These are phyloP conservation scores for Nidula niveotomentosa DNA, from an alignment of 1,284 basidiomycete genomes.

Conservation along the genomic window DNA sequence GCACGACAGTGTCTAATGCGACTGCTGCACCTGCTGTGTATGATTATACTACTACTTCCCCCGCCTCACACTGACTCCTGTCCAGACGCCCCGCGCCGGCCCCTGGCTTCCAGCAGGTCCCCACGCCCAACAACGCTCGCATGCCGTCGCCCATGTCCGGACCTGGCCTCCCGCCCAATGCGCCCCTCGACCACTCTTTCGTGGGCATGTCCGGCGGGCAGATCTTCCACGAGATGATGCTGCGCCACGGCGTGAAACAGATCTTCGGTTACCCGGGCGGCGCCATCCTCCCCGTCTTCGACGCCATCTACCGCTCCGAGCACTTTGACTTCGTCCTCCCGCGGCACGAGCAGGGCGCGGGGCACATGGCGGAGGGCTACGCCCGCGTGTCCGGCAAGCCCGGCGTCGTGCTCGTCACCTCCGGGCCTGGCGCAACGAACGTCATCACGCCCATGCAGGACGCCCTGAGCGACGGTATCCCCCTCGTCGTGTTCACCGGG, in stretches of 20 bases:
- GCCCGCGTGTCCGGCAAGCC: slow-evolving; percentile 97
- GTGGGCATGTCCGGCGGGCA: slow-evolving; percentile 95
- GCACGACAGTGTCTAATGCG: slow-evolving; percentile 57
- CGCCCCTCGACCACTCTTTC: slow-evolving; percentile 75
- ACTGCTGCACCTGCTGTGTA: slow-evolving; percentile 54
- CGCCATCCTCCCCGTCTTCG: slow-evolving; percentile 97
- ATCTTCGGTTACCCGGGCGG: slow-evolving; percentile 98
- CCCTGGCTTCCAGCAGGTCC: slow-evolving; percentile 67
- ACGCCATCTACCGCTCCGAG: slow-evolving; percentile 96
- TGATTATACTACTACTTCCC: slow-evolving; percentile 23
- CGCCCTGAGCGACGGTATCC: slow-evolving; percentile 92
- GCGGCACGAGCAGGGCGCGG: slow-evolving; percentile 96
- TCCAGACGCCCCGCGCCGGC: slow-evolving; percentile 64
- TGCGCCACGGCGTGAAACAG: slow-evolving; percentile 94
- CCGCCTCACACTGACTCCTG: slow-evolving; percentile 10
- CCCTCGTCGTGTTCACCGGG: slow-evolving; percentile 94
- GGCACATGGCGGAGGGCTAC: slow-evolving; percentile 99
- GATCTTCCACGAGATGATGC: slow-evolving; percentile 99
- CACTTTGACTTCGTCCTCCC: slow-evolving; percentile 97
- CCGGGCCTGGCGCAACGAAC: slow-evolving; percentile 97
- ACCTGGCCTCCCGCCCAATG: slow-evolving; percentile 45
- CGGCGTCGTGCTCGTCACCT: slow-evolving; percentile 97
- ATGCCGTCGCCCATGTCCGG: slow-evolving; percentile 39
- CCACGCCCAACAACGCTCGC: slow-evolving; percentile 50
- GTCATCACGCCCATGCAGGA: slow-evolving; percentile 99